Evolutionary conservation across 139 green algal genomes (phyloP).

Genomic region (Zygnema circumcarinatum): DNA sequence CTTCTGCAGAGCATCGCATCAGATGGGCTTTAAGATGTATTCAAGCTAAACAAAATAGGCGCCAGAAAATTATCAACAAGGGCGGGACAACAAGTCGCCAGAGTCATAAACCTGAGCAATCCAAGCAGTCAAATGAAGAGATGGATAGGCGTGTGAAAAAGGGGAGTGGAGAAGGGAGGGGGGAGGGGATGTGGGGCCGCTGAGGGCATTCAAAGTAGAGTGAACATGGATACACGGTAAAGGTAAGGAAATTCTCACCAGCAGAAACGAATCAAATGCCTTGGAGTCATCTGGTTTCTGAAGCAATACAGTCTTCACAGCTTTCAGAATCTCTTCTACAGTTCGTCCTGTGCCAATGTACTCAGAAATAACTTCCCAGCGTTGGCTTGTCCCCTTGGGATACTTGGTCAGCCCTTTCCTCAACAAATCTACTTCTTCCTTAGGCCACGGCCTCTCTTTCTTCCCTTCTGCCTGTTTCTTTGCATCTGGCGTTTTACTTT

Average conservation of each 20-base stretch:
- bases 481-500: constrained; percentile 27
- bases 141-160: no score
- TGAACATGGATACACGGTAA: no score
- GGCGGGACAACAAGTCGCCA: no score
- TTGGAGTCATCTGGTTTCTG: constrained; percentile 49
- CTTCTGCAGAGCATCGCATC: neutral
- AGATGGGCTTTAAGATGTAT: no score
- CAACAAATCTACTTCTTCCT: constrained; percentile 90
- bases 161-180: no score
- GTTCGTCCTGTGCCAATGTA: constrained; percentile 25
- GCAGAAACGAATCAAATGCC: constrained; percentile 47
- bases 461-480: constrained; percentile 51
- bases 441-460: constrained; percentile 72
- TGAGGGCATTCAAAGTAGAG: no score
- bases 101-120: no score
- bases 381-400: constrained; percentile 68
- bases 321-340: constrained; percentile 51
- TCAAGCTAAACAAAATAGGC: no score
- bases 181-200: no score
- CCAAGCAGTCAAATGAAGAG: no score
- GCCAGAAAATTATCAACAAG: no score
- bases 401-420: constrained; percentile 91
- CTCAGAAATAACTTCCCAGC: constrained; percentile 55
- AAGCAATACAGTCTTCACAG: constrained; percentile 40
- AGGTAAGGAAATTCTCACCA: constrained; percentile 4